Conservation (phyloP, 116 monocot genomes). For the Thalassia testudinum region DNA sequence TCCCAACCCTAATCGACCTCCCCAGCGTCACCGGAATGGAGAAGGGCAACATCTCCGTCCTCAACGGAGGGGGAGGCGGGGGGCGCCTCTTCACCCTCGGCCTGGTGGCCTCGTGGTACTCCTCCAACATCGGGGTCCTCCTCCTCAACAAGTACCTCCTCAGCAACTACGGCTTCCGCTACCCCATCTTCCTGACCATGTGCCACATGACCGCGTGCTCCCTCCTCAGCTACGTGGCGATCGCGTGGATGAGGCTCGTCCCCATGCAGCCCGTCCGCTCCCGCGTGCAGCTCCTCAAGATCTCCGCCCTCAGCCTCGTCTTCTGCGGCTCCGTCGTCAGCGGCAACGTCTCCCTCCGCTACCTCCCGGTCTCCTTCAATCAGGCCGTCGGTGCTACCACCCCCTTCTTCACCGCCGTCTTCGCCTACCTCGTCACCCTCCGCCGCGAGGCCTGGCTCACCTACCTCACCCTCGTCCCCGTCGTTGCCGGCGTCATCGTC, state of each 20-base stretch:
- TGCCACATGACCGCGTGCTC: conserved; percentile 97
- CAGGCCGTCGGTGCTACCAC: conserved; percentile 96
- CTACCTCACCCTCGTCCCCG: conserved; percentile 75
- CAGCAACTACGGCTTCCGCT: conserved; percentile 85
- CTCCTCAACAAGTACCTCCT: conserved; percentile 94
- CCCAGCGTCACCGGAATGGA: too few species aligned
- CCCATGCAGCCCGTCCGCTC: conserved; percentile 69
- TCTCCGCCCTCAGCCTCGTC: conserved; percentile 67
- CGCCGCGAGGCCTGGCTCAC: conserved; percentile 70
- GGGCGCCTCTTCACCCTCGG: conserved; percentile 52
- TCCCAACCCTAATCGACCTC: too few species aligned
- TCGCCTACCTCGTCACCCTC: conserved; percentile 65
- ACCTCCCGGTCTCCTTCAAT: conserved; percentile 88
- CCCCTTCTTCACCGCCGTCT: conserved; percentile 91
- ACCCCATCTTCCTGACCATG: conserved; percentile 96
- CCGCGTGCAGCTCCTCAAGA: conserved; percentile 73
- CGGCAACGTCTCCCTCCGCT: conserved; percentile 71
- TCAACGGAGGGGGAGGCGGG: too few species aligned
- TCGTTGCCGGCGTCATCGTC: conserved; percentile 82
- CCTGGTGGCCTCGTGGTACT: conserved; percentile 73
- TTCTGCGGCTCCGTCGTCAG: conserved; percentile 92
- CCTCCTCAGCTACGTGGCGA: conserved; percentile 74
- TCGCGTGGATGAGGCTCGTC: conserved; percentile 63
- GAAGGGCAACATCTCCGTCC: too few species aligned
- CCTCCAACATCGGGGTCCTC: conserved; percentile 93